Evolutionary conservation across 139 green algal genomes (phyloP), one percentile per base, ranked within the genome.

Genomic region (Ettlia oleoabundans): DNA sequence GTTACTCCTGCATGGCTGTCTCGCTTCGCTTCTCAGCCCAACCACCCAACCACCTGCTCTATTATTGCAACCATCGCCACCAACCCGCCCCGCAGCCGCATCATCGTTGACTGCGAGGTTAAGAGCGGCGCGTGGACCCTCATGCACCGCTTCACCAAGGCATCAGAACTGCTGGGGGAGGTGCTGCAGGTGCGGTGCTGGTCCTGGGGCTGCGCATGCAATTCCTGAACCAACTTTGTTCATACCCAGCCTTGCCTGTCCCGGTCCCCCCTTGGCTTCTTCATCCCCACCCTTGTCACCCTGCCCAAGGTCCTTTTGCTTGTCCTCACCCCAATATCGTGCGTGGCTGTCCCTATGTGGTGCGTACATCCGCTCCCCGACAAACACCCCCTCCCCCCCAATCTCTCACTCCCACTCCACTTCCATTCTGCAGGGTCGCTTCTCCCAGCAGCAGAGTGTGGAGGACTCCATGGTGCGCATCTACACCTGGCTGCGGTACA

Each of bases 61-160:
- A 15, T 58, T 58, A 10, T 10, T 15, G 13, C 37, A 30, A 13
- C 70, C 26, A 32, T 1, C 32, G 5, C 15, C 65, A 10, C 28
- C 40, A 1, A 26, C 33, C 30, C 70, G 4, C n/a, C 51, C 55
- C 55, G 51, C 72, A 79, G 84, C 68, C 87, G 88, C 38, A 84
- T 72, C 41, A 96, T 98, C 69, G 90, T 96, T 26, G 94, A 97
- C 62, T 85, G 81, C 35, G 94, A 98, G 88, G 84, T 90, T 55
- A 92, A 95, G 67, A 89, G 76, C 41, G 82, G 58, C 63, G 80
- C 84, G 32, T 98, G 95, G 95, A 98, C 95, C 15, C 93, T 98
- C 70, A 98, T 98, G 96, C 96, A 98, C 91, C 89, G 96, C 85
- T 98, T 96, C 90, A 98, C 98, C 92, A 93, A 94, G 68, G 95